Evolutionary conservation across 108 stramenopile species (phyloP), one percentile per base, ranked within the genome.

Genomic region (Cyclotella cryptica): DNA sequence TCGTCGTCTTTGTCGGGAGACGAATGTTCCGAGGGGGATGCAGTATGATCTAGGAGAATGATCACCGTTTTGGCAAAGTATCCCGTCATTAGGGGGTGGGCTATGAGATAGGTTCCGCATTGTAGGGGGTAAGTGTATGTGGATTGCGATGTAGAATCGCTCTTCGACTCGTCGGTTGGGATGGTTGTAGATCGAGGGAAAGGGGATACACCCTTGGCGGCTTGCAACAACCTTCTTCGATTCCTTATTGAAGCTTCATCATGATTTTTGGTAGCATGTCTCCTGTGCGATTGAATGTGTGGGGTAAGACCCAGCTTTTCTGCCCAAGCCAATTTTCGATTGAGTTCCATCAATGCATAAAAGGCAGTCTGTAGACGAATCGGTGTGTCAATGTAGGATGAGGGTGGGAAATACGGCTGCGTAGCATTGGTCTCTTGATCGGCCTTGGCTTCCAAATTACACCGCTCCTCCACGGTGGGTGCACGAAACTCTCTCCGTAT

Each of bases 401-500:
- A 90, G 21, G 72, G 83, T 18, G 77, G 83, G 19, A 65, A 65
- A 57, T 69, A 75, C 11, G 24, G 17, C 43, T 39, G 57, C 28
- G 29, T 42, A 17, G 40, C 18, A 29, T 11, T 42, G 28, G 21
- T 5, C 21, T 53, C 42, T 52, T 69, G 11, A 24, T 3, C 19
- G 51, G 2, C 22, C 35, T 62, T 46, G 19, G 42, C 59, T 27
- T 65, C 55, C 44, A 49, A 3, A 19, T 15, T 28, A n/a, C 39
- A 28, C 29, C 67, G 18, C 57, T 70, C 69, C 35, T 71, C 77
- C 29, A 78, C 71, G 6, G 75, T 53, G 1, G 75, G 64, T 18
- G 81, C 77, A 24, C 92, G 90, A 69, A 95, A 95, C 63, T 95
- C 94, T 58, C 91, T 75, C 41, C 79, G 85, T 74, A 95, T 88